These are phyloP conservation scores for Alnus rubra DNA, from an alignment of 306 rosid species.

Conservation along the genomic window DNA sequence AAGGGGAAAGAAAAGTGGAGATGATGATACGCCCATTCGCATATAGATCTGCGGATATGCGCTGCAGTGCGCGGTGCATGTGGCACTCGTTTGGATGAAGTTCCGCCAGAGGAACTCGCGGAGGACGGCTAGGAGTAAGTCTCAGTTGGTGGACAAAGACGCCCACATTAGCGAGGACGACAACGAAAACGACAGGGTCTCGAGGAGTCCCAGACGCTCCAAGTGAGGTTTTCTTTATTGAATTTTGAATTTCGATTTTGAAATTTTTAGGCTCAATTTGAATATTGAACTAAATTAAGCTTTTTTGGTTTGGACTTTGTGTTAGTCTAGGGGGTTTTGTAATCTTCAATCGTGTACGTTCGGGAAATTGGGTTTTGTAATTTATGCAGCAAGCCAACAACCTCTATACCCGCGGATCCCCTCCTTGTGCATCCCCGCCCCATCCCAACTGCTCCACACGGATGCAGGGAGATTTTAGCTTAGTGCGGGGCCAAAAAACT, in stretches of 20 bases:
- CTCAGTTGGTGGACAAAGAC: constrained; percentile 28
- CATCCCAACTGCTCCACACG: too few species aligned
- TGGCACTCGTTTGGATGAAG: constrained; percentile 76
- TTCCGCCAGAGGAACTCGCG: constrained; percentile 54
- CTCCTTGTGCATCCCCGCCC: too few species aligned
- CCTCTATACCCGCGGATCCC: too few species aligned
- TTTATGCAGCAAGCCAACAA: too few species aligned
- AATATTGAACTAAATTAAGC: not conserved
- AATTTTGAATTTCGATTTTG: not conserved
- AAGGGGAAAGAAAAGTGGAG: too few species aligned
- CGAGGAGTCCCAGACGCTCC: constrained; percentile 33
- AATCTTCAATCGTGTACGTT: not conserved
- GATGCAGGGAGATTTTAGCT: too few species aligned
- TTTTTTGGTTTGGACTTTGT: not conserved
- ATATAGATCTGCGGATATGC: constrained; percentile 82
- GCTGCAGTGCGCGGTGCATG: constrained; percentile 78
- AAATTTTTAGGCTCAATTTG: not conserved
- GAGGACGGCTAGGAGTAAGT: constrained; percentile 32
- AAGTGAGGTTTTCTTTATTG: constrained; percentile 39
- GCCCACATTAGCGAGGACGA: constrained; percentile 48
- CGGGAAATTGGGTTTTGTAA: not conserved
- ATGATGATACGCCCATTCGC: constrained; percentile 56
- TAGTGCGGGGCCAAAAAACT: too few species aligned
- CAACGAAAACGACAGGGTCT: constrained; percentile 28
- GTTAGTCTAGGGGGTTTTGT: not conserved